Evolutionary conservation across 345 rosid species (phyloP), one percentile per base, ranked within the genome.

Genomic region (Odontarrhena argentea): DNA sequence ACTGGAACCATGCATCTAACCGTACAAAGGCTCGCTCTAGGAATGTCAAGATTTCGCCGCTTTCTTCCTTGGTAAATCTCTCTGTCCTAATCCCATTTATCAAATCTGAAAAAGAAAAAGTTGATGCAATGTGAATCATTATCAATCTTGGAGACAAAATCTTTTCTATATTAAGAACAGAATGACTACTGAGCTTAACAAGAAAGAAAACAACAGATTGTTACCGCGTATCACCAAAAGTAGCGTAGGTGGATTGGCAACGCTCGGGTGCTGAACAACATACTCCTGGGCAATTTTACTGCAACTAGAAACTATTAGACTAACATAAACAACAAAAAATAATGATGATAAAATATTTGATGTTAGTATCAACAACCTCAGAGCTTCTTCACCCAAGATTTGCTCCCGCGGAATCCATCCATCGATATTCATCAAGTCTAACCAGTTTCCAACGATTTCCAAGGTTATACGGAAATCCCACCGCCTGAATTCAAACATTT

Each of bases 381-480:
- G 79, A 62, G 98, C 97, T 84, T 93, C 98, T 75, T 84, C 84
- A 35, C 96, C 98, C 53, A 90, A 69, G 52, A 70, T 25, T 79
- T 90, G 96, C 75, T 93, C 98, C 14, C 95, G 87, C 1, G 98
- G 98, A 76, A 93, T 90, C 98, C 98, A 90, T 58, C 98, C 97
- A 67, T 90, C 97, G 15, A 87, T 74, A 50, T 93, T 93, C 86
- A 93, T 86, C 67, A 93, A 68, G 73, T 93, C 97, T 79, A 93
- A 85, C 98, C 97, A 93, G 75, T 90, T 89, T 54, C 97, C 96
- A 79, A 93, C 45, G 7, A 90, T 90, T 74, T 93, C 98, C 94
- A 90, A 77, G 60, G 83, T 80, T 75, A 94, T 85, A 15, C 25
- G 87, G 9, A 85, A 38, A 79, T 94, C 95, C 95, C 99, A 94